Evolutionary conservation across 768 basidiomycete genomes (phyloP).

Genomic region (Cystofilobasidium bisporidii): DNA sequence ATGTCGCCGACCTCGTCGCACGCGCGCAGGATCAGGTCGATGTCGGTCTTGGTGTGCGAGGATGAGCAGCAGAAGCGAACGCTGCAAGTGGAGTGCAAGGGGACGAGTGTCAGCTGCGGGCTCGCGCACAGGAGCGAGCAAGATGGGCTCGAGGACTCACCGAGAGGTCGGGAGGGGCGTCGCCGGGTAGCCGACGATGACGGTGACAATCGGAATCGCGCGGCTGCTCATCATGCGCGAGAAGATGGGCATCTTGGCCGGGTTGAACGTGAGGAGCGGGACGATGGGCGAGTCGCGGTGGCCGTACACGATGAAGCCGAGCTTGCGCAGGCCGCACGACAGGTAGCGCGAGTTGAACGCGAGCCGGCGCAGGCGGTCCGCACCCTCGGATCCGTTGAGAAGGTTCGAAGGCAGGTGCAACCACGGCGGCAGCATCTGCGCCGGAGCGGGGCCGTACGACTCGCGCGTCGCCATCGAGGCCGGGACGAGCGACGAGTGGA

Average conservation of each 20-base stretch:
- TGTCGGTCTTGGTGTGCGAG: conserved; percentile 92
- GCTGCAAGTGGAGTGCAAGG: conserved; percentile 41
- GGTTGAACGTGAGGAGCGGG: conserved; percentile 81
- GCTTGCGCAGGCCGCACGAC: conserved; percentile 67
- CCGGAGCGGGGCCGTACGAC: conserved; percentile 56
- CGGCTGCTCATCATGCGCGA: conserved; percentile 72
- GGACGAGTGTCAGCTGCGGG: not conserved
- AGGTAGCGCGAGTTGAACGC: conserved; percentile 96
- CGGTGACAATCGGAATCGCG: conserved; percentile 67
- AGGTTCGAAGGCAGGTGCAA: conserved; percentile 61
- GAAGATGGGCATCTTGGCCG: conserved; percentile 84
- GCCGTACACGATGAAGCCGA: conserved; percentile 96
- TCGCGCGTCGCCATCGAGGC: not conserved
- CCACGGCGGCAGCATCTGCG: conserved; percentile 63
- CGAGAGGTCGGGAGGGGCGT: not conserved
- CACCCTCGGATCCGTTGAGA: conserved; percentile 74
- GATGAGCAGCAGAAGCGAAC: conserved; percentile 92
- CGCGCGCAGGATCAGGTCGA: conserved; percentile 72
- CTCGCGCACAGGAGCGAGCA: not conserved
- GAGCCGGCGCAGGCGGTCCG: conserved; percentile 67
- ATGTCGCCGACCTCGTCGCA: conserved; percentile 86
- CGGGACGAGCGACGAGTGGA: conserved; percentile 24
- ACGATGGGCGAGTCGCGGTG: conserved; percentile 85
- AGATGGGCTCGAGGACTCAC: not conserved
- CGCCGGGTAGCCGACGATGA: conserved; percentile 65